Percentiles rank a stretch among this genome's conserved stretches.
These are phyloP conservation scores for Melanopsichium pennsylvanicum DNA, from an alignment of 1,284 basidiomycete species.

Conservation along the genomic window DNA sequence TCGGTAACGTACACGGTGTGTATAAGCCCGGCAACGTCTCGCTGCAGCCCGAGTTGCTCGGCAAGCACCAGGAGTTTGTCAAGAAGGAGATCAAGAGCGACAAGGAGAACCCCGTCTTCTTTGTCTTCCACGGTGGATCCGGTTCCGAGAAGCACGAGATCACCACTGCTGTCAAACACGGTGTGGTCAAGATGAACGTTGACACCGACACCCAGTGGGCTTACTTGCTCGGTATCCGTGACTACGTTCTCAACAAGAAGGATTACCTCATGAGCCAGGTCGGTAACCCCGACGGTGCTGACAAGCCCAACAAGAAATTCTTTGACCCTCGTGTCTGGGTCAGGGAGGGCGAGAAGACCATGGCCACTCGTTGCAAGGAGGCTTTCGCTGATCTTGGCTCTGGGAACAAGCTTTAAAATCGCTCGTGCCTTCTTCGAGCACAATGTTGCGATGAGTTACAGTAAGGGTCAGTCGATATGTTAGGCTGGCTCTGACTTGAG, in stretches of 20 bases:
- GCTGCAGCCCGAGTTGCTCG: slow-evolving; percentile 88
- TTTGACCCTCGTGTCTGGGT: slow-evolving; percentile 84
- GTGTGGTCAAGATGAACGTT: slow-evolving; percentile 70
- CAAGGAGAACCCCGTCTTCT: slow-evolving; percentile 76
- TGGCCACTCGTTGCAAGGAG: slow-evolving; percentile 84
- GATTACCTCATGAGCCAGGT: slow-evolving; percentile 65
- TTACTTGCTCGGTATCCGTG: slow-evolving; percentile 81
- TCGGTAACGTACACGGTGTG: slow-evolving; percentile 85
- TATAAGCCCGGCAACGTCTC: slow-evolving; percentile 72
- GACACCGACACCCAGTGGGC: slow-evolving; percentile 84
- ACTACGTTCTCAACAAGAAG: slow-evolving; percentile 66
- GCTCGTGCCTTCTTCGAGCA: background rate
- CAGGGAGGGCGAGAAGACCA: slow-evolving; percentile 96
- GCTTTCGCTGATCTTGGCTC: slow-evolving; percentile 85
- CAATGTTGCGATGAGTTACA: too few species aligned
- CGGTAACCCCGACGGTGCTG: slow-evolving; percentile 64
- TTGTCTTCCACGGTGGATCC: slow-evolving; percentile 99
- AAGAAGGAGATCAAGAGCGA: slow-evolving; percentile 75
- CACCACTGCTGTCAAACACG: slow-evolving; percentile 85
- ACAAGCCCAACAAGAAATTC: slow-evolving; percentile 66
- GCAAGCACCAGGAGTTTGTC: slow-evolving; percentile 87
- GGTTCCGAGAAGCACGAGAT: slow-evolving; percentile 98
- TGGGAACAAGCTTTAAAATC: slow-evolving; percentile 54
- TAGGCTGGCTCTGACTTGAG: background rate
- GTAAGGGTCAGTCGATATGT: too few species aligned